Base-by-base conservation (phyloP, 352 stramenopile species). In the Phytopythium oedochilum region DNA sequence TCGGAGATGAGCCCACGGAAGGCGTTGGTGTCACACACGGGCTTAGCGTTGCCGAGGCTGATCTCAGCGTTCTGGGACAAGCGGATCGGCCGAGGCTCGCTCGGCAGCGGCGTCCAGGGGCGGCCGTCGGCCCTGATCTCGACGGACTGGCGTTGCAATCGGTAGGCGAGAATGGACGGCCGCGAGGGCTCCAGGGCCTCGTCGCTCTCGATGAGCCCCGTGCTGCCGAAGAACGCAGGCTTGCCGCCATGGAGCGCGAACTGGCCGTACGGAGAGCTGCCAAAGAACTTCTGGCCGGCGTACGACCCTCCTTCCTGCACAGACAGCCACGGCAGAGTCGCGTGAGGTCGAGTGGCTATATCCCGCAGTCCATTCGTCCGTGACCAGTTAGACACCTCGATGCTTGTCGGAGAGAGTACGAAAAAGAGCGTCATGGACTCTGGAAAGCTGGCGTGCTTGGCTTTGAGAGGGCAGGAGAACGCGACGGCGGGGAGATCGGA, bases 401-500 rank as follows among this genome's bases (percentile, higher is more conserved):
- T 67, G 57, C 69, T 57, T 25, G 63, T 62, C 2, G 75, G 73
- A 1, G 70, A 73, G 12, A 89, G 34, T 25, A 87, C 75, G 50
- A 87, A 85, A 52, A 89, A 78, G 9, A 89, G 53, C 2, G 78
- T 89, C 75, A 86, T 86, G 31, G 66, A 71, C 18, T 83, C 75
- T 35, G 75, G 74, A 6, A 89, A 48, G 18, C 55, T 56, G 28
- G 75, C 6, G 1, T 60, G 38, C 22, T 66, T 63, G 17, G 59
- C 64, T 10, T 67, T 36, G 57, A 89, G 71, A 2, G 75, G 75
- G 29, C 78, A 89, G 0, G 69, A 64, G n/a, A 87, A 83, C 25
- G 70, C 73, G 23, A 89, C 51, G 3, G 53, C 47, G 8, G 75
- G 65, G 8, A 72, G 67, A 35, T 60, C 65, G 17, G 20, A 32